A percentile compares a stretch with the other conserved stretches of the same genome.
Conservation (phyloP, 2,329 filamentous ascomycete genomes). For the Chalaropsis thielavioides region DNA sequence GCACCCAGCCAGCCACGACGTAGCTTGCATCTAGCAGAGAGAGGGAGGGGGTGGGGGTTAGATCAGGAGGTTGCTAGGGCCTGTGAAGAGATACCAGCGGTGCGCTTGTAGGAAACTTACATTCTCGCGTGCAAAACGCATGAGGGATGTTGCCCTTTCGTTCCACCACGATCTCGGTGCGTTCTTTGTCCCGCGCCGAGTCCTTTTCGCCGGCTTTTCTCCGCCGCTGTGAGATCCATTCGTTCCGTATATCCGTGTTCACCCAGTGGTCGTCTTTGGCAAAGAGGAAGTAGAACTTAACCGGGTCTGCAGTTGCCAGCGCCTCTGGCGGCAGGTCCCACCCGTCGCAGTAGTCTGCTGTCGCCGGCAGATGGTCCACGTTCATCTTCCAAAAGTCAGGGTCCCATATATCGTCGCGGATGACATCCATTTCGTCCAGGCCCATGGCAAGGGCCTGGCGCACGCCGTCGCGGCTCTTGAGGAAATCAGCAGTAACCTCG, state of each 20-base stretch:
- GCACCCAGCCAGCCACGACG: slow-evolving; percentile 17
- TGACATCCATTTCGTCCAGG: slow-evolving; percentile 44
- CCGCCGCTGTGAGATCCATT: slow-evolving; percentile 32
- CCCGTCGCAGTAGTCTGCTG: slow-evolving; percentile 2
- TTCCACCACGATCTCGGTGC: slow-evolving; percentile 39
- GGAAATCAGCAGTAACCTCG: slow-evolving; percentile 36
- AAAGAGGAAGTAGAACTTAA: slow-evolving; percentile 46
- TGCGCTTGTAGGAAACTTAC: slow-evolving; percentile 22
- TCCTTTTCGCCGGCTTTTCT: slow-evolving; percentile 1
- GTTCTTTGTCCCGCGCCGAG: slow-evolving; percentile 23
- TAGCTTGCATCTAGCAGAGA: slow-evolving; percentile 13
- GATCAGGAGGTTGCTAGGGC: background rate
- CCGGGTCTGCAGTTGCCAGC: slow-evolving; percentile 19
- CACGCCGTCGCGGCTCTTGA: slow-evolving; percentile 42
- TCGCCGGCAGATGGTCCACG: slow-evolving; percentile 9
- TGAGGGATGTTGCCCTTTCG: slow-evolving; percentile 39
- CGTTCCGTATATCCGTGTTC: slow-evolving; percentile 39
- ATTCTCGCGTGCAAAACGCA: slow-evolving; percentile 39
- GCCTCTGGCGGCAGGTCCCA: slow-evolving; percentile 11
- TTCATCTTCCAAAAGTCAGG: slow-evolving; percentile 39
- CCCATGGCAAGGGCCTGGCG: slow-evolving; percentile 46
- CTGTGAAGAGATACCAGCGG: background rate
- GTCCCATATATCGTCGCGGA: slow-evolving; percentile 44
- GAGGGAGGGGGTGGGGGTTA: background rate
- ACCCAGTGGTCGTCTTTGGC: slow-evolving; percentile 50